These are phyloP conservation scores for Stylosanthes scabra DNA, from an alignment of 331 rosid genomes.

Conservation along the genomic window DNA sequence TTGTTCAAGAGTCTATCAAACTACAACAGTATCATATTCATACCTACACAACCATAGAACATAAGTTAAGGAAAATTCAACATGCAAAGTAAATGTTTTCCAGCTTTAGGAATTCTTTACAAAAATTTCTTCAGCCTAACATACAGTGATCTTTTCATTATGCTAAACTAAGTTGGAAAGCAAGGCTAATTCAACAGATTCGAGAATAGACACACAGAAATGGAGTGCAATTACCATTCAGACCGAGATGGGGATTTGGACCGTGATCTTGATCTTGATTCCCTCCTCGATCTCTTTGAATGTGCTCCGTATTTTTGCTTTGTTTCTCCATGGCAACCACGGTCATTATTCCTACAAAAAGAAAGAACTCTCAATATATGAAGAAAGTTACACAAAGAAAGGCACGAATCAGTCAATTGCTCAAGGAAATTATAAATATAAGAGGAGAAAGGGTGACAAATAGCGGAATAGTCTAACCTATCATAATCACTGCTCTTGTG, in stretches of 20 bases:
- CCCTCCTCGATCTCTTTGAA: constrained; percentile 53
- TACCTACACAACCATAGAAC: background rate
- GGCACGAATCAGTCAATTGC: background rate
- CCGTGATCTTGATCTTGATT: constrained; percentile 54
- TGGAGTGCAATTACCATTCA: constrained; percentile 47
- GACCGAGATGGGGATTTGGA: constrained; percentile 64
- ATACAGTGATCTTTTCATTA: constrained; percentile 10
- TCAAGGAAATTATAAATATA: background rate
- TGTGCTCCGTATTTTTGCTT: constrained; percentile 56
- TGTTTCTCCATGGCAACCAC: constrained; percentile 58
- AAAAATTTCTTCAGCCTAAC: background rate
- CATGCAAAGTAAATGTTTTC: constrained; percentile 15
- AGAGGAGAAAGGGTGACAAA: constrained; percentile 8
- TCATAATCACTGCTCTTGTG: constrained; percentile 50
- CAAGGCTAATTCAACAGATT: constrained; percentile 15
- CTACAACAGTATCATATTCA: background rate
- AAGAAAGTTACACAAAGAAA: background rate
- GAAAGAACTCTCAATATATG: constrained; percentile 15
- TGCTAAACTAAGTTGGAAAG: constrained; percentile 13
- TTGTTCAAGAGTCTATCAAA: constrained; percentile 2
- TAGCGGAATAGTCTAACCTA: constrained; percentile 51
- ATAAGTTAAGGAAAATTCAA: background rate
- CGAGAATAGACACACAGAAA: constrained; percentile 8
- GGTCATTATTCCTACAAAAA: constrained; percentile 54
- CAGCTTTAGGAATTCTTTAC: background rate